Evolutionary conservation across 2,329 filamentous ascomycete genomes (phyloP).

Genomic region (Laburnicola sp.): DNA sequence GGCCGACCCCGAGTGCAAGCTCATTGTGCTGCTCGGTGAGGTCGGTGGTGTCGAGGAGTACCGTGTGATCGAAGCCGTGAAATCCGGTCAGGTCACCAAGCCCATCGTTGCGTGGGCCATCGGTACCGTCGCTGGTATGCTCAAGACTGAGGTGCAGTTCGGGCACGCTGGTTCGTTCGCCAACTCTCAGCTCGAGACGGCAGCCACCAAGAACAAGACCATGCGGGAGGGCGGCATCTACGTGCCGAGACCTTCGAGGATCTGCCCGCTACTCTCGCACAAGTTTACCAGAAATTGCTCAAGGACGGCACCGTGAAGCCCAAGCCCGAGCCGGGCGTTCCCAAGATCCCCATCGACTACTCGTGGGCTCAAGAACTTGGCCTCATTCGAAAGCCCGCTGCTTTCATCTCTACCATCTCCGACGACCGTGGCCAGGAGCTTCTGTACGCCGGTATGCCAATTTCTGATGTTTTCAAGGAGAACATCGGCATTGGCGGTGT

Average conservation of each 20-base stretch:
- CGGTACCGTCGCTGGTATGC: conserved; percentile 98
- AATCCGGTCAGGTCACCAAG: conserved; percentile 93
- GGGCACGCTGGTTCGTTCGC: conserved; percentile 97
- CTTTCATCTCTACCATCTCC: conserved; percentile 99
- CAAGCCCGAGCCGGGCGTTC: conserved; percentile 83
- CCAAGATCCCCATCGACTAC: conserved; percentile 99
- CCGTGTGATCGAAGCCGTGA: conserved; percentile 97
- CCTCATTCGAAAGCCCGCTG: conserved; percentile 98
- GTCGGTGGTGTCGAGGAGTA: conserved; percentile 99
- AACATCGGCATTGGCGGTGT: conserved; percentile 99
- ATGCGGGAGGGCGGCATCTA: conserved; percentile 95
- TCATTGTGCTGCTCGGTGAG: conserved; percentile 92
- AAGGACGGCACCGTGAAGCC: conserved; percentile 82
- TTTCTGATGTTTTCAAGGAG: conserved; percentile 99
- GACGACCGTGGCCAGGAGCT: conserved; percentile 99
- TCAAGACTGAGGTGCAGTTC: conserved; percentile 99
- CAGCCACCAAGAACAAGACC: conserved; percentile 91
- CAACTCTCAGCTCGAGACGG: conserved; percentile 99
- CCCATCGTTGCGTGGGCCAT: conserved; percentile 99
- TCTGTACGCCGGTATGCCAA: conserved; percentile 98
- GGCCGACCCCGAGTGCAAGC: conserved; percentile 96
- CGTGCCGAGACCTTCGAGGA: conserved; percentile 98
- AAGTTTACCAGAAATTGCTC: conserved; percentile 88
- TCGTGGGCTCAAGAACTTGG: conserved; percentile 99
- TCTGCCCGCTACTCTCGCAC: conserved; percentile 73